Conservation (phyloP, 2,329 filamentous ascomycete species). For the Dactylellina sp. region DNA sequence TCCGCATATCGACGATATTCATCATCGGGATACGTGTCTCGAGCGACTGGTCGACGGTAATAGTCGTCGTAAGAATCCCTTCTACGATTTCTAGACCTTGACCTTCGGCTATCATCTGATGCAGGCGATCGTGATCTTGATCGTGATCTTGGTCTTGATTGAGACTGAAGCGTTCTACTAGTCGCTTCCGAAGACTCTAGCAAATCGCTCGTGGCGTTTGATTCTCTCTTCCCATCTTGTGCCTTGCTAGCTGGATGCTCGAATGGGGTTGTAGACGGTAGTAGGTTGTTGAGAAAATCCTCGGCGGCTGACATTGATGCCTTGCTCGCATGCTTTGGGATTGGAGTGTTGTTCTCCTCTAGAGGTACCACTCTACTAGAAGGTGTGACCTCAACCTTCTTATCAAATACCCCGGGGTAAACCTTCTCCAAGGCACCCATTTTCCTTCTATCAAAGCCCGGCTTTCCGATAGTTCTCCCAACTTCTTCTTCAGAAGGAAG, state of each 20-base stretch:
- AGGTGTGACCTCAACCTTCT: slow-evolving; percentile 44
- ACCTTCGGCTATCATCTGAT: slow-evolving; percentile 40
- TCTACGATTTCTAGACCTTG: slow-evolving; percentile 29
- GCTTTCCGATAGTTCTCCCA: slow-evolving; percentile 66
- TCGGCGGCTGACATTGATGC: slow-evolving; percentile 55
- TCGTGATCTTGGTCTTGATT: slow-evolving; percentile 24
- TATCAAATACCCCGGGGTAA: slow-evolving; percentile 66
- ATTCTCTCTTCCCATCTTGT: slow-evolving; percentile 20
- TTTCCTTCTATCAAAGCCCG: slow-evolving; percentile 71
- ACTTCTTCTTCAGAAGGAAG: slow-evolving; percentile 69
- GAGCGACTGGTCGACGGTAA: slow-evolving; percentile 30
- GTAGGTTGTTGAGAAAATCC: slow-evolving; percentile 51
- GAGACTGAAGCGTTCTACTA: slow-evolving; percentile 29
- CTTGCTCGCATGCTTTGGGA: slow-evolving; percentile 45
- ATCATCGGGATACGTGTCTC: slow-evolving; percentile 34
- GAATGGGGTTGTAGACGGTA: slow-evolving; percentile 3
- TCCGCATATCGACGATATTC: slow-evolving; percentile 35
- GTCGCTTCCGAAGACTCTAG: slow-evolving; percentile 29
- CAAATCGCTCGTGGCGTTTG: background rate
- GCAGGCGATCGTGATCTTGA: slow-evolving; percentile 36
- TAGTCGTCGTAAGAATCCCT: slow-evolving; percentile 35
- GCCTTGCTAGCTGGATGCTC: slow-evolving; percentile 1
- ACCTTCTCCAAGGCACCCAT: slow-evolving; percentile 68
- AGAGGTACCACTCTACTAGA: background rate
- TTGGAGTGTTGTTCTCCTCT: background rate